These are phyloP conservation scores for Silene coronaria DNA, from an alignment of 179 eudicot species.

Conservation along the genomic window DNA sequence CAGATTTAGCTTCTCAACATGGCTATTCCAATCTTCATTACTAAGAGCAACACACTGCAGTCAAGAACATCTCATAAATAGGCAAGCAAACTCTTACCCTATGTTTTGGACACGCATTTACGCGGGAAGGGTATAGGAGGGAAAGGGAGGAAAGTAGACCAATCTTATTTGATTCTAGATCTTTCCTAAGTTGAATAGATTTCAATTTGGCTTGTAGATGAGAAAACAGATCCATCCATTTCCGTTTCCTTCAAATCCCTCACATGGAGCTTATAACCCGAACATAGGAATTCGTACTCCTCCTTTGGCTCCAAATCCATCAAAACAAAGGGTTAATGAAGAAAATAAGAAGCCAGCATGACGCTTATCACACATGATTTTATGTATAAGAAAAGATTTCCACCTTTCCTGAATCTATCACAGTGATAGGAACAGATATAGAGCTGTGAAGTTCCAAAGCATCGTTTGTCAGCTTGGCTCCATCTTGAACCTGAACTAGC, in stretches of 20 bases:
- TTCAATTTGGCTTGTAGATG: too few species aligned
- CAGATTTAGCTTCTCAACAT: conserved; percentile 33
- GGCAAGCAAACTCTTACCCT: not conserved
- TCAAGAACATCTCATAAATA: conserved; percentile 6
- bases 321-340: too few species aligned
- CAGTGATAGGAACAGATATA: conserved; percentile 44
- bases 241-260: too few species aligned
- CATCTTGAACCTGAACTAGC: conserved; percentile 35
- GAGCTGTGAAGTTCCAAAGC: conserved; percentile 45
- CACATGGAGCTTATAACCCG: too few species aligned
- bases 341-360: not conserved
- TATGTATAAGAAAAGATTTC: not conserved
- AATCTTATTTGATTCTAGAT: too few species aligned
- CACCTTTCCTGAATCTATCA: conserved; percentile 64
- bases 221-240: too few species aligned
- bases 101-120: not conserved
- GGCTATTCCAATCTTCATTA: conserved; percentile 43
- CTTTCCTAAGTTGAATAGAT: too few species aligned
- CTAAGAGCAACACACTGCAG: conserved; percentile 48
- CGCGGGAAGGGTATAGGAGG: too few species aligned
- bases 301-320: too few species aligned
- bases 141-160: too few species aligned
- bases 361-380: not conserved
- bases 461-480: conserved; percentile 35
- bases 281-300: too few species aligned